Conservation (phyloP, 208 protist species). For the Naegleria fowleri region DNA sequence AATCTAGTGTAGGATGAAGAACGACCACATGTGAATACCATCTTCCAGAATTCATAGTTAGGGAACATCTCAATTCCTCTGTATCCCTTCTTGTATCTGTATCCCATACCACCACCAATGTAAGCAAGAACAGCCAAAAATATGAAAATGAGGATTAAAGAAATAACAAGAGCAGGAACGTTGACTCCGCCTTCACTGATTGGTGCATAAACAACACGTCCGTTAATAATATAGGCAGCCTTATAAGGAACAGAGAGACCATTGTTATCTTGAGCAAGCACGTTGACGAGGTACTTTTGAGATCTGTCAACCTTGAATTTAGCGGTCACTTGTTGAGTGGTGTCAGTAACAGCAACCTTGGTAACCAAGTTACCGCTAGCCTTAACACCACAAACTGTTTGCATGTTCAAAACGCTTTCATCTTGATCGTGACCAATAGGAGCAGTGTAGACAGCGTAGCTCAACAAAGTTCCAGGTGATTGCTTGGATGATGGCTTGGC, state of each 20-base stretch:
- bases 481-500: not conserved
- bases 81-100: not conserved
- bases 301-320: not conserved
- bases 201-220: not conserved
- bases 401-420: not conserved
- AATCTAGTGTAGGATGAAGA: not conserved
- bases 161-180: not conserved
- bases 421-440: not conserved
- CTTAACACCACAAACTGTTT: not conserved
- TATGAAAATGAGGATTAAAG: not conserved
- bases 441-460: not conserved
- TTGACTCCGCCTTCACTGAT: not conserved
- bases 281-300: not conserved
- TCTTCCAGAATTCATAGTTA: not conserved
- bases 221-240: not conserved
- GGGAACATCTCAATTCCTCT: not conserved
- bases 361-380: not conserved
- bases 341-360: not conserved
- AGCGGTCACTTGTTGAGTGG: not conserved
- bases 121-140: not conserved
- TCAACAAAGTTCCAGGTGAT: not conserved
- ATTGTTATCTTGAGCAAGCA: not conserved
- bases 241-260: not conserved
- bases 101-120: not conserved
- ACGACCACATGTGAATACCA: not conserved